phyloP scores from a whole-genome alignment of 768 basidiomycete genomes.

The Suillus lakei region DNA sequence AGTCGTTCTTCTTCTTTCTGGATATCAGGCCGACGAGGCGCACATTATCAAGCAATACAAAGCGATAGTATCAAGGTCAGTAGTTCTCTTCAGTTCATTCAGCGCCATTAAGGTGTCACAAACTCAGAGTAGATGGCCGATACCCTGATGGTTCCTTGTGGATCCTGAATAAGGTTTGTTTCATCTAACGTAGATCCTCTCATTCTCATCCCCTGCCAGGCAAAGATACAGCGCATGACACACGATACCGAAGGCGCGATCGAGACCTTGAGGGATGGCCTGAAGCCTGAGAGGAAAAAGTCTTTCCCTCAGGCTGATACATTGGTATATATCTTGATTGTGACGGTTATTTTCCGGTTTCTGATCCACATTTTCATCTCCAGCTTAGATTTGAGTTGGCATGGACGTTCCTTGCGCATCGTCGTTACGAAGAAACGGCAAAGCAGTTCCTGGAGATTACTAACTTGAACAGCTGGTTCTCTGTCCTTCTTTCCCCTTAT shows the following conservation, averaged over 20 bases:
- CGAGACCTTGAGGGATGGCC: constrained; percentile 57
- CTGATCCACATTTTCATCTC: background rate
- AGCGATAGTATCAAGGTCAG: constrained; percentile 66
- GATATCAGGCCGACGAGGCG: constrained; percentile 77
- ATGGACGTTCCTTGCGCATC: constrained; percentile 70
- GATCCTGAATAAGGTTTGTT: constrained; percentile 67
- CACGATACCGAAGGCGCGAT: constrained; percentile 70
- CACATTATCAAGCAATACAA: constrained; percentile 66
- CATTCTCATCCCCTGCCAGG: constrained; percentile 42
- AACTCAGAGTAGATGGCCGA: constrained; percentile 51
- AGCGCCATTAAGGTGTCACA: background rate
- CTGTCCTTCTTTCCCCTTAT: background rate
- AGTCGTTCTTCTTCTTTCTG: constrained; percentile 68
- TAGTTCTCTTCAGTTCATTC: constrained; percentile 10
- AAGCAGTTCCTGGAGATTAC: constrained; percentile 67
- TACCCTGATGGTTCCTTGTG: constrained; percentile 75
- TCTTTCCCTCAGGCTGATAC: constrained; percentile 76
- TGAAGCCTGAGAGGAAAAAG: constrained; percentile 54
- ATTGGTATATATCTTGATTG: constrained; percentile 47
- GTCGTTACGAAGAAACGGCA: constrained; percentile 70
- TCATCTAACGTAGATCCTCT: background rate
- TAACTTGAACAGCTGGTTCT: constrained; percentile 71
- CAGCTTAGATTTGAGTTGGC: constrained; percentile 80
- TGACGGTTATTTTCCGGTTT: background rate
- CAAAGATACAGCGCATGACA: constrained; percentile 77